phyloP scores from a whole-genome alignment of 2,329 filamentous ascomycete species.

The Xylariaceae sp. region DNA sequence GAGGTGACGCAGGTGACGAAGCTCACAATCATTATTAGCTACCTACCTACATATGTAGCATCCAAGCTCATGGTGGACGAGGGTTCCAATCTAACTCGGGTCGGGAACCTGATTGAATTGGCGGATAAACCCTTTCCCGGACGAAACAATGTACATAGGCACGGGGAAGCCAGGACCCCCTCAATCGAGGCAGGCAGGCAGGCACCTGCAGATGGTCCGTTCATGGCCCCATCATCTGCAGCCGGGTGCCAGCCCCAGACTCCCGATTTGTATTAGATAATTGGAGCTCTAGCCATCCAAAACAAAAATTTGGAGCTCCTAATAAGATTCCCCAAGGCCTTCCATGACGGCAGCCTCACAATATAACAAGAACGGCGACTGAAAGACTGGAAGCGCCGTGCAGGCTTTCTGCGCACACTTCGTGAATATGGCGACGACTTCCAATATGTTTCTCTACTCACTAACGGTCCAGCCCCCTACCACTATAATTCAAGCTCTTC shows the following conservation, averaged over 20 bases:
- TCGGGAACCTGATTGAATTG: background rate
- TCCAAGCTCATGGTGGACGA: constrained; percentile 7
- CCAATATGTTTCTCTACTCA: constrained; percentile 98
- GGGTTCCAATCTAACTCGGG: background rate
- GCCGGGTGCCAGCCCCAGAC: background rate
- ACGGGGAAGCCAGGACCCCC: no score
- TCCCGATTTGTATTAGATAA: background rate
- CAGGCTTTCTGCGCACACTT: constrained; percentile 37
- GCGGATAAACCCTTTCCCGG: constrained; percentile 9
- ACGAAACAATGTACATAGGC: background rate
- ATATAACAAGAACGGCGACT: constrained; percentile 13
- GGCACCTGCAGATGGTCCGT: background rate
- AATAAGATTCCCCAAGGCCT: constrained; percentile 12
- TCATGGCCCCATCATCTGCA: background rate
- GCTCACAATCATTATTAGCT: constrained; percentile 9
- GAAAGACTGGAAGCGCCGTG: constrained; percentile 32
- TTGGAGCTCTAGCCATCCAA: constrained; percentile 18
- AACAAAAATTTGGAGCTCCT: constrained; percentile 27
- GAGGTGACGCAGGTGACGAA: constrained; percentile 6
- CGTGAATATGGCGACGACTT: constrained; percentile 86
- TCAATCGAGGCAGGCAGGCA: no score
- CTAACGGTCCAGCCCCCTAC: constrained; percentile 93
- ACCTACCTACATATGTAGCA: constrained; percentile 1
- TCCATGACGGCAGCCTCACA: constrained; percentile 11
- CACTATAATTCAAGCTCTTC: constrained; percentile 84